Evolutionary conservation across 148 eudicot species (phyloP), one percentile per base, ranked within the genome.

Genomic region (Nepenthes gracilis): DNA sequence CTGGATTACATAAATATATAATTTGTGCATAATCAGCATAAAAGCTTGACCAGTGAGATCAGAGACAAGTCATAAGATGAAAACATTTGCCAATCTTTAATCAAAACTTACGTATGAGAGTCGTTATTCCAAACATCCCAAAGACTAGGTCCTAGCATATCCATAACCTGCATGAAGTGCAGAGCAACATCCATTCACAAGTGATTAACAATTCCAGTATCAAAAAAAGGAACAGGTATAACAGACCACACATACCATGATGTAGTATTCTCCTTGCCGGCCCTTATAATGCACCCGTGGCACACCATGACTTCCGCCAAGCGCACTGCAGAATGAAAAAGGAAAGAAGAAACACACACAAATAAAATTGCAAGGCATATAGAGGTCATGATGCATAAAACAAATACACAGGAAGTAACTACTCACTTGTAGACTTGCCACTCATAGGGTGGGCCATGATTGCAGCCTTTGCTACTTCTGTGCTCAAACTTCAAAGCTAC

Each of bases 101-200:
- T 5, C 12, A 49, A 49, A 33, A 78, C 88, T 62, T 68, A 86
- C 93, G 80, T 61, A 45, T 77, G 88, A 9, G 76, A 57, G 61
- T 68, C 72, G 59, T 78, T 77, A 69, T 85, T 80, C 96, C 96
- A 87, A 55, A 85, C 82, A 78, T 87, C 96, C 96, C 96, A 87
- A 72, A 87, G 68, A 66, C 91, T 87, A 32, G 96, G 88, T 37
- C 96, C 96, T 53, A 87, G 77, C 74, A 82, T 78, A 73, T 87
- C 96, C 96, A 87, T 85, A 54, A 85, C 91, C 96, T 87, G 79
- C 57, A 71, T 55, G 56, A 2, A 51, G 23, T 23, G 23, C 23
- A 23, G 23, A 23, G 23, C 23, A 23, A 49, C n/a, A 49, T n/a
- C 53, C 10, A 37, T 45, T 37, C 33, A 45, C 61, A 58, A 37